Evolutionary conservation across 1,284 basidiomycete genomes (phyloP).

Genomic region (Omphalotus olearius): DNA sequence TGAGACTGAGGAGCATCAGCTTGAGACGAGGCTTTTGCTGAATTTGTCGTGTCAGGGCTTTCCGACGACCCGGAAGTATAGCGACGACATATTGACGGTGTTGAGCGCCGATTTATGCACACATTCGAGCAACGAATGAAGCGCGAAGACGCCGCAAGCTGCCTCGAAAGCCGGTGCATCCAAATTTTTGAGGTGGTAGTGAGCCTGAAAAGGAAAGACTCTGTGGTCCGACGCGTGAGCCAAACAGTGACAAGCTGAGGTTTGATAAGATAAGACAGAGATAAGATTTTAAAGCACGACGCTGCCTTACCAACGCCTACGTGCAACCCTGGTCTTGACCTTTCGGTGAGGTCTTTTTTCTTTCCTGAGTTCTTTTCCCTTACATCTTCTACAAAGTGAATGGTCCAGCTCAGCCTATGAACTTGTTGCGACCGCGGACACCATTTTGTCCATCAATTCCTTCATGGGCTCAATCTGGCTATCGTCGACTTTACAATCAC

Average conservation of each 20-base stretch:
- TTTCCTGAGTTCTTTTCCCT: not conserved
- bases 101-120: not conserved
- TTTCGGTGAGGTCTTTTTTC: not conserved
- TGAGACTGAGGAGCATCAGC: not conserved
- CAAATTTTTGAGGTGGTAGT: slow-evolving; percentile 11
- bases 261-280: not conserved
- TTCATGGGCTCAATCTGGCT: not conserved
- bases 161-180: slow-evolving; percentile 15
- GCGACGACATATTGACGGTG: too few relatives aligned
- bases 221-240: not conserved
- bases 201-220: not conserved
- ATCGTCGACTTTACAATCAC: too few relatives aligned
- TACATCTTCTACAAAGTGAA: not conserved
- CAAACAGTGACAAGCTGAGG: not conserved
- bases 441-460: not conserved
- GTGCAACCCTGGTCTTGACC: not conserved
- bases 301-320: not conserved
- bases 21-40: not conserved
- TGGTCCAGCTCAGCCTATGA: not conserved
- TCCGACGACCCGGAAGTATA: not conserved
- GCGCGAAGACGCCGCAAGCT: slow-evolving; percentile 11
- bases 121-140: slow-evolving; percentile 8
- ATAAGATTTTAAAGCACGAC: too few relatives aligned
- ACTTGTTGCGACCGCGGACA: not conserved
- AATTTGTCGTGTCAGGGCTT: not conserved